phyloP scores from a whole-genome alignment of 805 yeast species.

The Brettanomyces naardenensis region DNA sequence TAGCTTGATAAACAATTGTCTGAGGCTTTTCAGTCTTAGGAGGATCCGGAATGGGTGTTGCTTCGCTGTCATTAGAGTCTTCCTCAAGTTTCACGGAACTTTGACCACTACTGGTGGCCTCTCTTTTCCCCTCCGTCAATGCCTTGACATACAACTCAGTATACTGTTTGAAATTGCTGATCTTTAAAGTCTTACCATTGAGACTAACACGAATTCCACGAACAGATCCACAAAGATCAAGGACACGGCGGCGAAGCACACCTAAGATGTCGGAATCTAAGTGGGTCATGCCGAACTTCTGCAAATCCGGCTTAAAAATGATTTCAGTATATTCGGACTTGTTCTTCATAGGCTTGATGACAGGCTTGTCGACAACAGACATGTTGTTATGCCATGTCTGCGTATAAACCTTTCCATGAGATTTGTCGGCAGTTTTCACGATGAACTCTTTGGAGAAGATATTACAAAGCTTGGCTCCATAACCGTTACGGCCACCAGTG shows the following conservation, averaged over 20 bases:
- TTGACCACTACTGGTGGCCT: conserved; percentile 2
- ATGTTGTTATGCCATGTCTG: conserved; percentile 89
- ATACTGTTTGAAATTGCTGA: conserved; percentile 75
- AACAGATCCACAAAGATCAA: conserved; percentile 91
- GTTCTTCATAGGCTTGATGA: conserved; percentile 49
- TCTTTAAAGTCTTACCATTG: conserved; percentile 63
- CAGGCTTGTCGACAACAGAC: conserved; percentile 70
- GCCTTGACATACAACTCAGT: conserved; percentile 87
- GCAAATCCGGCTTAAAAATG: conserved; percentile 81
- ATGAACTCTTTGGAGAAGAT: conserved; percentile 84
- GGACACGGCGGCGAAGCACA: conserved; percentile 87
- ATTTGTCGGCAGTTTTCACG: conserved; percentile 82
- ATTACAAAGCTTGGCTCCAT: conserved; percentile 95
- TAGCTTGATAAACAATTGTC: conserved; percentile 67
- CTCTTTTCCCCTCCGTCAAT: conserved; percentile 43
- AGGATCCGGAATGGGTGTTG: conserved; percentile 9
- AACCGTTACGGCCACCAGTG: conserved; percentile 98
- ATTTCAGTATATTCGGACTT: conserved; percentile 78
- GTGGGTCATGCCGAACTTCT: conserved; percentile 75
- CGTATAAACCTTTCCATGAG: conserved; percentile 50
- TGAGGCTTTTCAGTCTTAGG: conserved; percentile 32
- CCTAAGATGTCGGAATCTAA: conserved; percentile 79
- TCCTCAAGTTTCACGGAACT: conserved; percentile 1
- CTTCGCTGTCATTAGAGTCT: conserved; percentile 9
- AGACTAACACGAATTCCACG: conserved; percentile 70